These are phyloP conservation scores for Ustilago nuda DNA, from an alignment of 1,284 basidiomycete genomes.

Conservation along the genomic window DNA sequence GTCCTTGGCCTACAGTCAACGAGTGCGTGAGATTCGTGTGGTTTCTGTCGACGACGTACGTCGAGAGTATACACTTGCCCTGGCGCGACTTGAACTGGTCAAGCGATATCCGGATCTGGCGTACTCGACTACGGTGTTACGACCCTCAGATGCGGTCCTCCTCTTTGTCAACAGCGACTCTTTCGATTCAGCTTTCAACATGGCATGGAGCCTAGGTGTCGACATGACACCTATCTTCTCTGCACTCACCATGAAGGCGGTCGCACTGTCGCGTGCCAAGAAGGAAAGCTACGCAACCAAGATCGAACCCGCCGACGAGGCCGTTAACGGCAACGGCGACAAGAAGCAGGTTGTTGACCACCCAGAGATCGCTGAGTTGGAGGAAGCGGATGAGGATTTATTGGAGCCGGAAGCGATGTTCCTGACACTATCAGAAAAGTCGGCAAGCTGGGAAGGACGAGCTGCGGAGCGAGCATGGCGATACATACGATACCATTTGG, in stretches of 20 bases:
- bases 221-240: conserved; percentile 89
- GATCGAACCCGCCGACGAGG: not conserved
- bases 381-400: conserved; percentile 55
- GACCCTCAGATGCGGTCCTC: conserved; percentile 76
- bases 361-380: conserved; percentile 48
- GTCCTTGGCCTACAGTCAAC: conserved; percentile 74
- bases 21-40: conserved; percentile 76
- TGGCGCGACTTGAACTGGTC: conserved; percentile 82
- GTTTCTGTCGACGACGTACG: conserved; percentile 85
- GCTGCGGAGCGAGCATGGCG: conserved; percentile 85
- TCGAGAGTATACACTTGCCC: conserved; percentile 83
- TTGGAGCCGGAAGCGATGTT: conserved; percentile 58
- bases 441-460: conserved; percentile 82
- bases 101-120: conserved; percentile 74
- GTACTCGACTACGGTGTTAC: conserved; percentile 47
- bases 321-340: conserved; percentile 14
- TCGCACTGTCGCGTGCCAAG: conserved; percentile 69
- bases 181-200: conserved; percentile 83
- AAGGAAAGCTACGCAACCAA: conserved; percentile 22
- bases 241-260: conserved; percentile 81
- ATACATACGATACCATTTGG: conserved; percentile 83
- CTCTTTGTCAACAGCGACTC: conserved; percentile 82
- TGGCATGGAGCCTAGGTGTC: conserved; percentile 80
- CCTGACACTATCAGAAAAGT: conserved; percentile 53
- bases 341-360: conserved; percentile 33